These are phyloP conservation scores for Leccinum variicolor DNA, from an alignment of 768 basidiomycete genomes.

Conservation along the genomic window DNA sequence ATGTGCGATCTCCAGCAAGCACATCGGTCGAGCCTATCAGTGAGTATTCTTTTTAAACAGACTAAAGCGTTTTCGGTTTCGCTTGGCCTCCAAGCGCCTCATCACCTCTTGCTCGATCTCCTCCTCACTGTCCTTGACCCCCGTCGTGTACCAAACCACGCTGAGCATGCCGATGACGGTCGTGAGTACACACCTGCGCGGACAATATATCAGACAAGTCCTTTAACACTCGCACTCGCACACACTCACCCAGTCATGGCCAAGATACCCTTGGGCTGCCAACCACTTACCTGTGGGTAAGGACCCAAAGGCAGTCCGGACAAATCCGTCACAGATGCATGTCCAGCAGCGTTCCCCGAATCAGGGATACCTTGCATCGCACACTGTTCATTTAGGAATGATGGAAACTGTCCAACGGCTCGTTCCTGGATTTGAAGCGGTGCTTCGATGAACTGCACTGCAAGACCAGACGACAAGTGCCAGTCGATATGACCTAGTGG, in stretches of 20 bases:
- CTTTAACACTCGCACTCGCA: not conserved
- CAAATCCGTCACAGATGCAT: conserved; percentile 65
- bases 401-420: conserved; percentile 45
- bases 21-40: not conserved
- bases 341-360: conserved; percentile 88
- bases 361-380: conserved; percentile 49
- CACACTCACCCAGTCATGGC: conserved; percentile 66
- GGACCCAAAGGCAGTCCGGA: conserved; percentile 64
- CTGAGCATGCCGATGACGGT: conserved; percentile 79
- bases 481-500: conserved; percentile 75
- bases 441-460: conserved; percentile 80
- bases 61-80: conserved; percentile 45
- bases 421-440: conserved; percentile 65
- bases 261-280: conserved; percentile 68
- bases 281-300: conserved; percentile 68
- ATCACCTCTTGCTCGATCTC: conserved; percentile 76
- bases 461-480: conserved; percentile 84
- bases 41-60: conserved; percentile 16
- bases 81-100: conserved; percentile 55
- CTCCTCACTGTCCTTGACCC: conserved; percentile 69
- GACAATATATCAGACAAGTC: conserved; percentile 8
- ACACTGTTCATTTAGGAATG: conserved; percentile 70
- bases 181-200: conserved; percentile 69
- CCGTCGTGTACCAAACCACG: conserved; percentile 84
- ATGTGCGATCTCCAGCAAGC: not conserved